A percentile compares a stretch with the other conserved stretches of the same genome.
These are phyloP conservation scores for Odonthalia washingtoniensis DNA, from an alignment of 31 red algal species.

Conservation along the genomic window DNA sequence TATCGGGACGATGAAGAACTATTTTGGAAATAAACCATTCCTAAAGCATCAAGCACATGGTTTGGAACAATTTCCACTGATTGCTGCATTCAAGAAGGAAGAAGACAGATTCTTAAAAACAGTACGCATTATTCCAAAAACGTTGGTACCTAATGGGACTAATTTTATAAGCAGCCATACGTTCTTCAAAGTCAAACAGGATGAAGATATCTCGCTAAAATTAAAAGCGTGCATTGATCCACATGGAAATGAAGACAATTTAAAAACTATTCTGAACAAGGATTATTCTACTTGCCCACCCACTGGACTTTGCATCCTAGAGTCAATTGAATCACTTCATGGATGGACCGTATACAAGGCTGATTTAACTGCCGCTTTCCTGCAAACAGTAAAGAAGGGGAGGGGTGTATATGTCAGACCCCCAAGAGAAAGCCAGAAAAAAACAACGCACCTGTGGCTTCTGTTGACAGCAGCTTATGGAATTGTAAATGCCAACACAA, in stretches of 20 bases:
- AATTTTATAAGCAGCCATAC: not conserved
- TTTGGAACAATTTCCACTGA: not conserved
- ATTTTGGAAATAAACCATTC: constrained; percentile 4
- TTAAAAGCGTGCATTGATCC: not conserved
- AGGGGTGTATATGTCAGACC: not conserved
- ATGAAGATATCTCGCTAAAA: not conserved
- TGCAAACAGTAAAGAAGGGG: not conserved
- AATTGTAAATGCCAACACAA: not conserved
- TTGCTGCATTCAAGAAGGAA: not conserved
- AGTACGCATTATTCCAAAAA: not conserved
- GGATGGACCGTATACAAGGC: not conserved
- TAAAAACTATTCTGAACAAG: not conserved
- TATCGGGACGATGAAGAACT: not conserved
- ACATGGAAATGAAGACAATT: not conserved
- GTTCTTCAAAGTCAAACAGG: not conserved
- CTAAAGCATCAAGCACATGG: not conserved
- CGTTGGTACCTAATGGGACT: not conserved
- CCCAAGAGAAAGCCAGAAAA: not conserved
- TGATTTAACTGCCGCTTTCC: not conserved
- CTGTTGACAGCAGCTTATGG: not conserved
- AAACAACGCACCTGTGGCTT: not conserved
- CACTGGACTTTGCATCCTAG: not conserved
- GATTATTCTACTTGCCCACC: not conserved
- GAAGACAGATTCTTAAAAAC: not conserved
- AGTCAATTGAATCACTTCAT: not conserved